phyloP scores from a whole-genome alignment of 2,329 filamentous ascomycete species.

The Penicillium sp. region DNA sequence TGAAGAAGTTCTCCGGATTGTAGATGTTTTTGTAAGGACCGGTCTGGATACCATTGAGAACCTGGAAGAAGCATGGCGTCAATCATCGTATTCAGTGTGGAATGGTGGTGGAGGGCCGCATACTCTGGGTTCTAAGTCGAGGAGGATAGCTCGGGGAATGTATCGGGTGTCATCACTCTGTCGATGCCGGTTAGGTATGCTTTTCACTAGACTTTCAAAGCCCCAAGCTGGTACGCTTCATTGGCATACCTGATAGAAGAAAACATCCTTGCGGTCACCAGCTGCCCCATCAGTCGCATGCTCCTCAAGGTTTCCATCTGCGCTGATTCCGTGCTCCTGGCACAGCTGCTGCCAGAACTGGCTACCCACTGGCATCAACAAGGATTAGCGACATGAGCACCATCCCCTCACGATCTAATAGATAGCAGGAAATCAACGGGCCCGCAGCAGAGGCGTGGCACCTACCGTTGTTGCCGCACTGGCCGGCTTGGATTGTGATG shows the following conservation, averaged over 20 bases:
- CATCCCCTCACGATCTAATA: not conserved
- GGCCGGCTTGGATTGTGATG: constrained; percentile 97
- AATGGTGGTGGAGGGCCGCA: not conserved
- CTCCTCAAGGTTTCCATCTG: constrained; percentile 94
- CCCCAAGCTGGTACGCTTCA: not conserved
- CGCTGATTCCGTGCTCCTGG: constrained; percentile 95
- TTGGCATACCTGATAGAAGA: constrained; percentile 75
- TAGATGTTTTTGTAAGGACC: constrained; percentile 98
- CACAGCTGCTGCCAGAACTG: constrained; percentile 99
- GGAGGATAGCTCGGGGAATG: constrained; percentile 90
- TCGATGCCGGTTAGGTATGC: constrained; percentile 8
- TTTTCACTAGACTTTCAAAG: not conserved
- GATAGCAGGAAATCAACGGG: constrained; percentile 8
- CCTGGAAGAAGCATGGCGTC: constrained; percentile 43
- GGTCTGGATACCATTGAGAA: constrained; percentile 87
- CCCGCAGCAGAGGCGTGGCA: constrained; percentile 33
- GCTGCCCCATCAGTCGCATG: constrained; percentile 81
- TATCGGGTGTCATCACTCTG: constrained; percentile 97
- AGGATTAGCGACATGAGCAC: constrained; percentile 29
- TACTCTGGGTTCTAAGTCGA: constrained; percentile 90
- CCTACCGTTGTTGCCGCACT: constrained; percentile 98
- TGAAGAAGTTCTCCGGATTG: constrained; percentile 98
- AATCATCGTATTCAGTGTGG: constrained; percentile 2
- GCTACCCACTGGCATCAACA: constrained; percentile 66
- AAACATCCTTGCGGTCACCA: constrained; percentile 96